Percentiles rank a stretch among this genome's conserved stretches.
These are phyloP conservation scores for Geum urbanum DNA, from an alignment of 306 rosid genomes.

Conservation along the genomic window DNA sequence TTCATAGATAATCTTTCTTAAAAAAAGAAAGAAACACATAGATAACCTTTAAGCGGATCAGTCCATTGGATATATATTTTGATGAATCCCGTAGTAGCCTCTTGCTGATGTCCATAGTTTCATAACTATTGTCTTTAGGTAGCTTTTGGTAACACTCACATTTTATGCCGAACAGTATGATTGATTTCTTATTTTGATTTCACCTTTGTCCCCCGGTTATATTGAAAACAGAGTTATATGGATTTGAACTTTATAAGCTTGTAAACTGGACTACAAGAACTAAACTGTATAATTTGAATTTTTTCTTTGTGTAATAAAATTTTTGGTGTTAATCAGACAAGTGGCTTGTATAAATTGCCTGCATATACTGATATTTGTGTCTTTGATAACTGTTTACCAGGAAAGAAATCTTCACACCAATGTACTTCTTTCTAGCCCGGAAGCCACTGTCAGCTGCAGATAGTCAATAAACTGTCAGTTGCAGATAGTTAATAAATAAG, in stretches of 20 bases:
- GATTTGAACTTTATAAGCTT: background rate
- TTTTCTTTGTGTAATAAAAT: background rate
- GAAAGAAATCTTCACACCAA: conserved; percentile 89
- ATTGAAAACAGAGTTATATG: background rate
- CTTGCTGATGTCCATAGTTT: background rate
- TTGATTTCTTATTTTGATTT: too few species aligned
- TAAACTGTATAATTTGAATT: background rate
- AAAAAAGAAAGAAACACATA: too few species aligned
- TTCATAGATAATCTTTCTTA: too few species aligned
- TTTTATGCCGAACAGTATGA: background rate
- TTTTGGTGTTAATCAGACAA: background rate
- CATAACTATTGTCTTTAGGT: background rate
- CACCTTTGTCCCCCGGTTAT: background rate
- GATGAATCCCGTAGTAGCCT: background rate
- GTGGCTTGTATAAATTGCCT: background rate
- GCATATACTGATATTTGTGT: background rate
- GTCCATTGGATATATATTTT: background rate
- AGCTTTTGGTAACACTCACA: background rate
- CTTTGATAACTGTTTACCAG: conserved; percentile 37
- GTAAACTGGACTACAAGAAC: background rate
- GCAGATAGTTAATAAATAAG: too few species aligned
- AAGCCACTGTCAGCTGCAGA: conserved; percentile 49
- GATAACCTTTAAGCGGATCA: background rate
- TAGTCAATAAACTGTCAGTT: too few species aligned
- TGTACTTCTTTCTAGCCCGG: conserved; percentile 92